Percentiles rank a stretch among this genome's conserved stretches.
Conservation (phyloP, 805 yeast species). For the Kodamaea neixiangensis region DNA sequence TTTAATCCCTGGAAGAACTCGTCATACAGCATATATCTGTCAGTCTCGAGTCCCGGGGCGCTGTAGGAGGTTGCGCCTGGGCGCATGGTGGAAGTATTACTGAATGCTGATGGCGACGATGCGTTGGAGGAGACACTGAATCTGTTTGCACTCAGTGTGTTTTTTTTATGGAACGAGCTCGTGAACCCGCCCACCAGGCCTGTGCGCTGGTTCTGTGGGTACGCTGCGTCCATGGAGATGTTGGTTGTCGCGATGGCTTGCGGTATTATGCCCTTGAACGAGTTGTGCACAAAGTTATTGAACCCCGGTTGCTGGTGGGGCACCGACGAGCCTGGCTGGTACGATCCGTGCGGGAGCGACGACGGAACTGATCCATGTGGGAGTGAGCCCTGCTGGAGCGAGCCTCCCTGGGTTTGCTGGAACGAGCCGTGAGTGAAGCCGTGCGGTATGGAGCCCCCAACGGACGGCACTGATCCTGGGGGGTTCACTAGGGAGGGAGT, state of each 20-base stretch:
- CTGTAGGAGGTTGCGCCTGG: not conserved
- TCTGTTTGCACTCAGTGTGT: not conserved
- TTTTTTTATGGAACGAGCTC: constrained; percentile 5
- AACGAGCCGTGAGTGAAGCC: not conserved
- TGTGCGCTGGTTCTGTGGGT: constrained; percentile 9
- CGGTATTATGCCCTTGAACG: constrained; percentile 18
- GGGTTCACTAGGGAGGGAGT: constrained; percentile 34
- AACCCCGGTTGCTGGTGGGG: not conserved
- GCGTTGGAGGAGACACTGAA: constrained; percentile 3
- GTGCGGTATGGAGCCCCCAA: not conserved
- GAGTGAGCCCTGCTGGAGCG: constrained; percentile 5
- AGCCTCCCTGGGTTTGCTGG: not conserved
- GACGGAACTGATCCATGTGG: constrained; percentile 12
- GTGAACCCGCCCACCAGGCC: constrained; percentile 10
- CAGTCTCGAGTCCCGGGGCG: constrained; percentile 27
- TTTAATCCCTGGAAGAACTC: constrained; percentile 38
- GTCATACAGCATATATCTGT: constrained; percentile 44
- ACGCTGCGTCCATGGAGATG: constrained; percentile 50
- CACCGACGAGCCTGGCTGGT: not conserved
- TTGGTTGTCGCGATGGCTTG: constrained; percentile 55
- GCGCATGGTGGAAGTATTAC: not conserved
- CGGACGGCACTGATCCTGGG: constrained; percentile 8
- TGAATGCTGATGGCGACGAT: not conserved
- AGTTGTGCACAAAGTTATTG: constrained; percentile 3
- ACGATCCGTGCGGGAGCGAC: constrained; percentile 6